phyloP scores from a whole-genome alignment of 2,329 filamentous ascomycete species.

The Colletotrichum liaoningense region DNA sequence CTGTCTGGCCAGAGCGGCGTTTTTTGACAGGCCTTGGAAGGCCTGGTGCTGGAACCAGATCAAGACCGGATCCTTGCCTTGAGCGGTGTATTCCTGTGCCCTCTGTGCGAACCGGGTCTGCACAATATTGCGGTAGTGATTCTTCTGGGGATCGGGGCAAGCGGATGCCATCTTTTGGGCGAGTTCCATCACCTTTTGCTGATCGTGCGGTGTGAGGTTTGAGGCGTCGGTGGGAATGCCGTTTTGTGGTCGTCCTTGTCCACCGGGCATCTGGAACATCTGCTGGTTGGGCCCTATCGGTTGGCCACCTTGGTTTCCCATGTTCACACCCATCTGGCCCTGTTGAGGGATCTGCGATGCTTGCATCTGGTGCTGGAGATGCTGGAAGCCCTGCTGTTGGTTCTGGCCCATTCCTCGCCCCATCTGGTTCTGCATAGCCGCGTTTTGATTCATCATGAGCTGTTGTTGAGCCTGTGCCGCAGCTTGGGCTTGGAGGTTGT shows the following conservation, averaged over 20 bases:
- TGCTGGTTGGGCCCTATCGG: conserved; percentile 56
- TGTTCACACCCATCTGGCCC: conserved; percentile 51
- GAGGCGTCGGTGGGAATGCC: conserved; percentile 48
- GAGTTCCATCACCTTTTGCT: conserved; percentile 56
- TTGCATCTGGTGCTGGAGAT: conserved; percentile 70
- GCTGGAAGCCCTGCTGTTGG: conserved; percentile 66
- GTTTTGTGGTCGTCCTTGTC: conserved; percentile 45
- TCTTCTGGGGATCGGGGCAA: conserved; percentile 58
- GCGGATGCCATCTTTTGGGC: conserved; percentile 53
- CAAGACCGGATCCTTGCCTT: conserved; percentile 61
- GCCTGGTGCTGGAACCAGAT: conserved; percentile 62
- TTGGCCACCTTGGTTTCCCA: conserved; percentile 49
- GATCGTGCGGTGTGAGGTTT: conserved; percentile 56
- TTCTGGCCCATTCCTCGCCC: conserved; percentile 62
- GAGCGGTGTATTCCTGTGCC: conserved; percentile 54
- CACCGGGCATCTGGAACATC: conserved; percentile 48
- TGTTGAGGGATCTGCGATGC: conserved; percentile 63
- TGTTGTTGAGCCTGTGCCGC: conserved; percentile 54
- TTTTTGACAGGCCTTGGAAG: conserved; percentile 44
- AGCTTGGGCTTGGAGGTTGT: conserved; percentile 59
- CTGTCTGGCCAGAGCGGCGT: conserved; percentile 30
- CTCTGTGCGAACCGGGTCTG: conserved; percentile 53
- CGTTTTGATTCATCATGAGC: conserved; percentile 63
- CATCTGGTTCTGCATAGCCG: conserved; percentile 61
- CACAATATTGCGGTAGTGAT: conserved; percentile 52